Base-by-base conservation (phyloP, 345 rosid species). In the Angophora floribunda region DNA sequence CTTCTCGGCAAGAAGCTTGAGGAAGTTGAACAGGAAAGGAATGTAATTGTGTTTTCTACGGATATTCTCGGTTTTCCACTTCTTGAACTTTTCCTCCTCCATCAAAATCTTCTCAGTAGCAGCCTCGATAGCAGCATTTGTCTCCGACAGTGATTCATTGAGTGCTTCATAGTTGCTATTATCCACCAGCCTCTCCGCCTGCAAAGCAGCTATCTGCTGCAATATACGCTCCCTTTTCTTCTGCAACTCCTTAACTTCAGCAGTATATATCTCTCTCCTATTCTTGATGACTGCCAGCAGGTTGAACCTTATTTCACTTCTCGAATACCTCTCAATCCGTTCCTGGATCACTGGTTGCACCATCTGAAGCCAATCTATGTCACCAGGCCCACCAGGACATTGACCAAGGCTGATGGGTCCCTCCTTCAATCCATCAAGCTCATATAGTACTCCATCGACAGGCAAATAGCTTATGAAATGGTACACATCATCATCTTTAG, bases 261-360 rank as follows among this genome's bases (percentile, higher is more conserved):
- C 95, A 6, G 96, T 97, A 89, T 95, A 95, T 87, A 96, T 90
- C 87, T 98, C 99, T 90, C 93, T 98, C 93, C 99, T 92, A 93
- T 98, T 97, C 90, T 94, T 97, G 63, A 97, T 95, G 24, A 98
- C 91, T 52, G 99, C 99, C 97, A 97, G 52, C n/a, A 98, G 99
- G 90, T 97, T 98, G 91, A 98, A 98, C 89, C 99, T 94, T 45
- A 98, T 98, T 93, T 98, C 99, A 61, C 95, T 98, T 91, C 94
- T 95, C 22, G 99, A 96, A 87, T 98, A 96, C 91, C 94, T 93
- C 90, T 98, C 99, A 5, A 98, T 97, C 53, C 99, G 92, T 88
- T 98, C 99, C 93, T 95, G 99, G 92, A 98, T 98, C 91, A 98
- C 97, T 17, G 99, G 99, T 87, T 97, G 99, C 91, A 97, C 99